Evolutionary conservation across 2,329 filamentous ascomycete species (phyloP).

Genomic region (Tothia fuscella): DNA sequence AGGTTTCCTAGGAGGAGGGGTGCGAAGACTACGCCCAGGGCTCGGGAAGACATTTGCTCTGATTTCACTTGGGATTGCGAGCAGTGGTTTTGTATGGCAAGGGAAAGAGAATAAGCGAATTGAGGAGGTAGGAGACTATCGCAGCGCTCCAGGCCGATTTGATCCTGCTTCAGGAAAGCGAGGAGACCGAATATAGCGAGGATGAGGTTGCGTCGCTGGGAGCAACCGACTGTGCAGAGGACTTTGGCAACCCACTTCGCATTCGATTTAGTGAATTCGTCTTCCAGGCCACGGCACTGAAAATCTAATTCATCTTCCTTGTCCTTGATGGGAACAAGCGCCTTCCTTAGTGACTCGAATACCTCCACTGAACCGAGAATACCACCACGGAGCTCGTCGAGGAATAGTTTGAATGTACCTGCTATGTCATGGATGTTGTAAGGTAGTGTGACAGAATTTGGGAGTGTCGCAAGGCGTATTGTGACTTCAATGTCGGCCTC

Average conservation of each 20-base stretch:
- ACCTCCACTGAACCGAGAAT: constrained; percentile 51
- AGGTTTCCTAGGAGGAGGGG: constrained; percentile 9
- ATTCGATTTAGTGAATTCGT: neutral
- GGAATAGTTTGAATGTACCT: constrained; percentile 54
- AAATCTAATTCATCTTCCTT: constrained; percentile 3
- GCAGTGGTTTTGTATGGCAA: neutral
- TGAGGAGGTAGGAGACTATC: neutral
- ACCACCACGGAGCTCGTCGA: constrained; percentile 51
- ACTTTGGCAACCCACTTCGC: neutral
- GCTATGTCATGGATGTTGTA: constrained; percentile 53
- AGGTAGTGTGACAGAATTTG: constrained; percentile 41
- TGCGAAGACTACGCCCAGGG: constrained; percentile 11
- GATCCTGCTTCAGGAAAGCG: constrained; percentile 8
- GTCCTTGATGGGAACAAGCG: constrained; percentile 20
- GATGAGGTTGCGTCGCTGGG: constrained; percentile 9
- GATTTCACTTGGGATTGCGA: too few species aligned
- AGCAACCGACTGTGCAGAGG: constrained; percentile 9
- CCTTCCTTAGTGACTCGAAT: constrained; percentile 51
- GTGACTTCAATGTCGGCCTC: constrained; percentile 38
- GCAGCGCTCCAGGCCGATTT: neutral
- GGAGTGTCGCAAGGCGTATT: constrained; percentile 47
- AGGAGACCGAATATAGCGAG: constrained; percentile 12
- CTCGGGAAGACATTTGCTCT: constrained; percentile 9
- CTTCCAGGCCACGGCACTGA: constrained; percentile 5
- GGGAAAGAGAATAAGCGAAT: neutral